phyloP scores from a whole-genome alignment of 2,329 filamentous ascomycete species.

The Onygenales sp. region DNA sequence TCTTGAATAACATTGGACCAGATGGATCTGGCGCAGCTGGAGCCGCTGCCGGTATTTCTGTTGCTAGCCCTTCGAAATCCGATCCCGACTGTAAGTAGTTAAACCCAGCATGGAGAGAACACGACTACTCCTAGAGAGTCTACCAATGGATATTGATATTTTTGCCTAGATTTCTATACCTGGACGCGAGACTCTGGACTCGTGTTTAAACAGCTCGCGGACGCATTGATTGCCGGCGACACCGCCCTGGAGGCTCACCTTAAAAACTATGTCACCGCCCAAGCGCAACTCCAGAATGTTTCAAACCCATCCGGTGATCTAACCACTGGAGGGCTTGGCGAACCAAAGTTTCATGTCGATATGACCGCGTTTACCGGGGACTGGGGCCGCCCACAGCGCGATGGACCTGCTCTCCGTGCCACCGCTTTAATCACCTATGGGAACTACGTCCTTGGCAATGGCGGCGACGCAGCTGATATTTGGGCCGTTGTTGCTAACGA shows the following conservation, averaged over 20 bases:
- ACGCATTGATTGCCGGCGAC: constrained; percentile 56
- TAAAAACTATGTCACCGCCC: constrained; percentile 57
- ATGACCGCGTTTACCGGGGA: constrained; percentile 49
- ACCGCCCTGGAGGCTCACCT: constrained; percentile 50
- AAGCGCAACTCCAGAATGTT: constrained; percentile 57
- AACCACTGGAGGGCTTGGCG: constrained; percentile 49
- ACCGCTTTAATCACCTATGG: constrained; percentile 64
- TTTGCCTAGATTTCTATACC: constrained; percentile 59
- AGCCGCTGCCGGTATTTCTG: constrained; percentile 41
- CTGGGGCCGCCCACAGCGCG: constrained; percentile 73
- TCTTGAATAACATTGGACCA: constrained; percentile 47
- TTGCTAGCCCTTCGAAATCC: constrained; percentile 47
- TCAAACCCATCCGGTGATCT: constrained; percentile 59
- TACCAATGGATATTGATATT: background rate
- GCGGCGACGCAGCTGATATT: constrained; percentile 23
- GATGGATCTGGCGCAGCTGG: constrained; percentile 40
- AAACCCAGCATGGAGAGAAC: too few relatives aligned
- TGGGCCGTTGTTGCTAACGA: background rate
- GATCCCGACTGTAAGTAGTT: constrained; percentile 43
- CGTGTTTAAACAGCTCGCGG: constrained; percentile 58
- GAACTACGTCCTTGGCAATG: constrained; percentile 60
- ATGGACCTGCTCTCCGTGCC: constrained; percentile 68
- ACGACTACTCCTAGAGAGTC: background rate
- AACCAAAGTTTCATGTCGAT: constrained; percentile 65
- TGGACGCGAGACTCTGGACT: constrained; percentile 70